Percentiles rank a stretch among this genome's conserved stretches.
Conservation (phyloP, 768 basidiomycete genomes). For the Russula griseocarnosa region DNA sequence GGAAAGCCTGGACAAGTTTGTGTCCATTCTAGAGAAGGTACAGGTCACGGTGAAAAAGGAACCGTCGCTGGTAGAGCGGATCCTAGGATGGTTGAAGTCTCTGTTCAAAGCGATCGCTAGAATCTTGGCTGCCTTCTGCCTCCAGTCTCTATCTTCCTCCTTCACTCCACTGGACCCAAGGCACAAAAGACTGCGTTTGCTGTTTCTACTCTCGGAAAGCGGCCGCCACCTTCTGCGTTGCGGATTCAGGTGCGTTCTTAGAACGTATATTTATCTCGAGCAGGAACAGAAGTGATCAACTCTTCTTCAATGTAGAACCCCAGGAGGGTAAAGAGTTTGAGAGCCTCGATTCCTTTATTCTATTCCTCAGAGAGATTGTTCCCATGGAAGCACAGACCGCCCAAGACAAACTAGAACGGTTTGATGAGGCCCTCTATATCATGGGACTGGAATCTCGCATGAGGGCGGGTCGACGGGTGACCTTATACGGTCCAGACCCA, state of each 20-base stretch:
- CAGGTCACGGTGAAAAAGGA: slow-evolving; percentile 1
- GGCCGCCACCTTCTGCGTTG: slow-evolving; percentile 9
- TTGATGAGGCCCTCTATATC: slow-evolving; percentile 19
- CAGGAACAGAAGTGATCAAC: background rate
- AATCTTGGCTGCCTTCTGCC: slow-evolving; percentile 8
- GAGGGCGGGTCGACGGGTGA: slow-evolving; percentile 10
- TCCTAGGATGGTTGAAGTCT: slow-evolving; percentile 16
- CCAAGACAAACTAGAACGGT: slow-evolving; percentile 8
- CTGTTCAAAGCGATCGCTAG: slow-evolving; percentile 15
- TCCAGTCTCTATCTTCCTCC: slow-evolving; percentile 4
- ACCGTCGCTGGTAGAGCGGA: background rate
- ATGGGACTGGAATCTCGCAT: slow-evolving; percentile 22
- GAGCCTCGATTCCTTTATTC: slow-evolving; percentile 13
- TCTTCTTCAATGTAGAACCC: background rate
- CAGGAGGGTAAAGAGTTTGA: slow-evolving; percentile 6
- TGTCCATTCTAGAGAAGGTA: slow-evolving; percentile 15
- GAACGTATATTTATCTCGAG: background rate
- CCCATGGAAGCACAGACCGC: slow-evolving; percentile 19
- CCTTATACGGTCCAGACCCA: slow-evolving; percentile 7
- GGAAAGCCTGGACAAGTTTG: slow-evolving; percentile 2
- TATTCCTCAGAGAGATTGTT: slow-evolving; percentile 19
- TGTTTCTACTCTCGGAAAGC: slow-evolving; percentile 13
- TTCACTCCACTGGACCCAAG: no score
- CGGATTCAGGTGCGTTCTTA: slow-evolving; percentile 8
- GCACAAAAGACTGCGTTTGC: background rate